phyloP scores from a whole-genome alignment of 2,329 filamentous ascomycete species.

The Didymella lethalis region DNA sequence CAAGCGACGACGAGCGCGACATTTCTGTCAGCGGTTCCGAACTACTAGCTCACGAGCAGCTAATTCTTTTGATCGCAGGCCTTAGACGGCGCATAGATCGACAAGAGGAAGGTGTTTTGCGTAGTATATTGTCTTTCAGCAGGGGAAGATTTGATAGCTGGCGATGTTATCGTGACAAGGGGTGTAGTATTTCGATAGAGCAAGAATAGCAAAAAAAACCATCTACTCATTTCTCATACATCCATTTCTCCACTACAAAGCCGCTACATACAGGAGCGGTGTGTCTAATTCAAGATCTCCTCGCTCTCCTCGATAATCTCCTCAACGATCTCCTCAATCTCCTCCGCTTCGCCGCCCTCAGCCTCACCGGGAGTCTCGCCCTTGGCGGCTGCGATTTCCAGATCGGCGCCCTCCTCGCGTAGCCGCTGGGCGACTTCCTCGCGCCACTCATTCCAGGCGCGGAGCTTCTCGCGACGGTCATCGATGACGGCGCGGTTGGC shows the following conservation, averaged over 20 bases:
- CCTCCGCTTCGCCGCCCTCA: conserved; percentile 62
- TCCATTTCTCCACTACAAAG: conserved; percentile 13
- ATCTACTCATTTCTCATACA: conserved; percentile 9
- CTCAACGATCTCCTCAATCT: conserved; percentile 80
- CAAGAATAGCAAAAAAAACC: not conserved
- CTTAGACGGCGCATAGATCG: too few relatives aligned
- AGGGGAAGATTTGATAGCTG: too few relatives aligned
- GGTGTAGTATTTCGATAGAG: too few relatives aligned
- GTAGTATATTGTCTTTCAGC: too few relatives aligned
- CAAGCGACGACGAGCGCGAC: too few relatives aligned
- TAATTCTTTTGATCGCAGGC: too few relatives aligned
- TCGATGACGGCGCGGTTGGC: conserved; percentile 95
- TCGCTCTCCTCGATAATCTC: conserved; percentile 89
- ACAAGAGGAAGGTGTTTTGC: too few relatives aligned
- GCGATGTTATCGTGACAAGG: too few relatives aligned
- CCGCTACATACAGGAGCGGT: not conserved
- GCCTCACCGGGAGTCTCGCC: conserved; percentile 51
- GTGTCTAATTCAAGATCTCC: conserved; percentile 65
- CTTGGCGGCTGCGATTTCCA: conserved; percentile 64
- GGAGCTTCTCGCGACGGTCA: conserved; percentile 78
- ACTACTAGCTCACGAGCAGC: too few relatives aligned
- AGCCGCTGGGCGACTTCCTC: conserved; percentile 74
- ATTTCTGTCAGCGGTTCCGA: too few relatives aligned
- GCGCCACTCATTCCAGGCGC: conserved; percentile 90
- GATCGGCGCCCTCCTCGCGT: conserved; percentile 60